Evolutionary conservation across 305 asterid genomes (phyloP).

Genomic region (Solanum aculeatissimum): DNA sequence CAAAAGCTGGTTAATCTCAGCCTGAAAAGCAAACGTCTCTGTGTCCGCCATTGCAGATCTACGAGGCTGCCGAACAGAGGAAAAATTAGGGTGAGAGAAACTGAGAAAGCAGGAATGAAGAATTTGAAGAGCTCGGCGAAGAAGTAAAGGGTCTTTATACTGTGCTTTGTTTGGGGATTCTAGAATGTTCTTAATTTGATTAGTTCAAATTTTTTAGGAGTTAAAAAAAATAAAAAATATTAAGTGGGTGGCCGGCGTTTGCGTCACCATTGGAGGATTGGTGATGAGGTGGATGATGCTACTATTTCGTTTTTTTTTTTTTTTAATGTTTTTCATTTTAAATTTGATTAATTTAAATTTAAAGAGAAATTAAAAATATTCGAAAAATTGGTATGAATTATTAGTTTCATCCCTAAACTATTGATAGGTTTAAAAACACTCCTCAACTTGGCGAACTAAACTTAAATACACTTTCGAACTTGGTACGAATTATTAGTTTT

Average conservation of each 20-base stretch:
- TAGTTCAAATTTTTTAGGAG: neutral
- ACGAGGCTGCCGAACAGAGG: neutral
- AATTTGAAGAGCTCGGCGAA: neutral
- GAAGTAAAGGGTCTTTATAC: neutral
- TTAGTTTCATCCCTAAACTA: too few species aligned
- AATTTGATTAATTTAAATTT: too few species aligned
- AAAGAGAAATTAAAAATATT: too few species aligned
- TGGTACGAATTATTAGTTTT: too few species aligned
- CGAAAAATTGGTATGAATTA: too few species aligned
- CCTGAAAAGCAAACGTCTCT: slow-evolving; percentile 23
- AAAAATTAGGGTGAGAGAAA: neutral
- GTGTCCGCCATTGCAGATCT: slow-evolving; percentile 11
- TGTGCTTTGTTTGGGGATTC: neutral
- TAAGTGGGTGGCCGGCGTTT: neutral
- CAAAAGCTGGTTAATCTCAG: slow-evolving; percentile 20
- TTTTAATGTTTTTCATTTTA: too few species aligned
- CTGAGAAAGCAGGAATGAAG: neutral
- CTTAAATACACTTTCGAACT: too few species aligned
- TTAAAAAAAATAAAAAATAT: neutral
- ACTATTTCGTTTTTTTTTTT: neutral
- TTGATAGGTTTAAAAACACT: too few species aligned
- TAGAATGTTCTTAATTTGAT: neutral
- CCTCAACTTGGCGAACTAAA: too few species aligned
- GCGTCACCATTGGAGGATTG: neutral
- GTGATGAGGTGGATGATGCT: neutral